A percentile compares a stretch with the other conserved stretches of the same genome.
Conservation (phyloP, 108 stramenopile genomes). For the Schizochytrium sp. region DNA sequence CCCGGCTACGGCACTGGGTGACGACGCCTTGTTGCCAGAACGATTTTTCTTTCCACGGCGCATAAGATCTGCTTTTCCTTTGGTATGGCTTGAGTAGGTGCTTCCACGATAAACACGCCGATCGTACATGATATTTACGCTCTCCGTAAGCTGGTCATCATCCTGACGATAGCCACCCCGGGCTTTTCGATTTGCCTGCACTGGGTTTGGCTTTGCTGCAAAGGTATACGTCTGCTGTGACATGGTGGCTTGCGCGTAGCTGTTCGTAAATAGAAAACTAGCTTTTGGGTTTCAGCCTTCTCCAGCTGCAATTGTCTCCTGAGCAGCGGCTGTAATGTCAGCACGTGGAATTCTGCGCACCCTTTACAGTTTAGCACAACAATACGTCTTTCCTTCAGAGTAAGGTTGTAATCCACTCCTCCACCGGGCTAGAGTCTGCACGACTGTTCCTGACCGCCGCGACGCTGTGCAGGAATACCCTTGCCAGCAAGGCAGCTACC, state of each 20-base stretch:
- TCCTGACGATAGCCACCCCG: slow-evolving; percentile 43
- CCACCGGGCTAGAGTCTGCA: too few species aligned
- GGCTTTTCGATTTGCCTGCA: slow-evolving; percentile 40
- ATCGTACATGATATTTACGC: slow-evolving; percentile 69
- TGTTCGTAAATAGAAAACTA: not conserved
- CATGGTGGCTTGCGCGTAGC: not conserved
- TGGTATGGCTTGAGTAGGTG: slow-evolving; percentile 73
- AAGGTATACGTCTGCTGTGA: slow-evolving; percentile 58
- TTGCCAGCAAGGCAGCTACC: too few species aligned
- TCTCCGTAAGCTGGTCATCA: not conserved
- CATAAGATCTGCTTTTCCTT: not conserved
- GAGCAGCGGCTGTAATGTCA: too few species aligned
- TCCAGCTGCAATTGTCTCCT: too few species aligned
- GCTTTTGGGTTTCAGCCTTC: too few species aligned
- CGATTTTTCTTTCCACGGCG: not conserved
- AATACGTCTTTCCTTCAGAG: too few species aligned
- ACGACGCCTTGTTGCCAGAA: too few species aligned
- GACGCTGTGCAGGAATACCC: too few species aligned
- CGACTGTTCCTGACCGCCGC: too few species aligned
- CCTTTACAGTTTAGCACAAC: too few species aligned
- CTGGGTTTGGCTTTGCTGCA: slow-evolving; percentile 31
- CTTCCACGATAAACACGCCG: slow-evolving; percentile 77
- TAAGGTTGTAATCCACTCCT: too few species aligned
- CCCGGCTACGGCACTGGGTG: not conserved
- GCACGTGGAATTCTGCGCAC: too few species aligned